Evolutionary conservation across 1,139 yeast genomes (phyloP), one percentile per base, ranked within the genome.

Genomic region (Geotrichum citri-aurantii): DNA sequence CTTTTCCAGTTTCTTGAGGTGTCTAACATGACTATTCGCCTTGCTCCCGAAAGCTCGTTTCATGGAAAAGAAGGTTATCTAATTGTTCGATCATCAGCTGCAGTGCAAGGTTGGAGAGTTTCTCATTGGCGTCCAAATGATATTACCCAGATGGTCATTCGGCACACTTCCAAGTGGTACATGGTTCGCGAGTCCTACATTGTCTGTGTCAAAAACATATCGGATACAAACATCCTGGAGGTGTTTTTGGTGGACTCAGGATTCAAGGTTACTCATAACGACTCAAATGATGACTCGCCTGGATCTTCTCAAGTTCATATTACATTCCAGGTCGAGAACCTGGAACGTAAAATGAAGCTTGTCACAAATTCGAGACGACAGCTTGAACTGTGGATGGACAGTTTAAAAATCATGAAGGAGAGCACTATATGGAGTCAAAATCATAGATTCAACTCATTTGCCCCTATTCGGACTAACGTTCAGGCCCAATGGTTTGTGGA

Each of bases 401-500:
- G 96, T 0, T 79, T 95, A 51, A 78, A 79, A 55, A 81, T 79
- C 27, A 90, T 92, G 95, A 81, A 81, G 56, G 79, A 79, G 50
- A 77, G 79, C 51, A 81, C 93, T 0, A 73, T 80, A 1, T 93
- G 97, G 96, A 76, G 92, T 0, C 79, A 81, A 60, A 75, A 75
- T 2, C 82, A 95, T 64, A 78, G 99, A 62, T 95, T 95, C 72
- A 84, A 79, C 10, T 89, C 97, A 54, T 95, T 89, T 79, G 97
- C 99, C 0, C 99, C 99, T 0, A 83, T 92, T 0, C 78, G 99
- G 63, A 75, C 83, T 37, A 83, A 89, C 65, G 89, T 90, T 61
- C 89, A 83, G 74, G 97, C 97, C 4, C 96, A 93, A 70, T 93
- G 96, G 95, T 86, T 93, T 75, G 98, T 95, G 6, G 99, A 95